Percentiles rank a stretch among this genome's conserved stretches.
These are phyloP conservation scores for Coemansia sp. DNA, from an alignment of 192 early-diverging fungal species.

Conservation along the genomic window DNA sequence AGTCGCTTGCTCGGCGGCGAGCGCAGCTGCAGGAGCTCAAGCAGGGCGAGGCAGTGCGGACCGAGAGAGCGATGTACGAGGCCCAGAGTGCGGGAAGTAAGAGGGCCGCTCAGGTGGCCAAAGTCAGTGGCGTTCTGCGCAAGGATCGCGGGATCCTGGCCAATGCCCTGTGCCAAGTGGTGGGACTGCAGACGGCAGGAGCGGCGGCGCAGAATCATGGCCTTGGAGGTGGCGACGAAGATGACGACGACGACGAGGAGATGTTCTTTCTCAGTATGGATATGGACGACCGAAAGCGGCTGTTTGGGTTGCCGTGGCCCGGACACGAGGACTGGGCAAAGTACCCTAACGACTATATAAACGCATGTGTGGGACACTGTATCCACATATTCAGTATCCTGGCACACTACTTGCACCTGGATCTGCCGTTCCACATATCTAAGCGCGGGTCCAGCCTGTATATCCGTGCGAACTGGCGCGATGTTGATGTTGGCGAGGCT, in stretches of 20 bases:
- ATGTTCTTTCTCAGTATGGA: conserved; percentile 19
- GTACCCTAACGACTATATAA: conserved; percentile 53
- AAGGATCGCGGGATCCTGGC: conserved; percentile 39
- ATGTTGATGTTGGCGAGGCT: conserved; percentile 39
- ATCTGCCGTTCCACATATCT: conserved; percentile 42
- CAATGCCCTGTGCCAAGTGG: conserved; percentile 41
- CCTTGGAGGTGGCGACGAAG: conserved; percentile 11
- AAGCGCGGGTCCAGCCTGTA: conserved; percentile 42
- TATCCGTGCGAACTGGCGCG: conserved; percentile 46
- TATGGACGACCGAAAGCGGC: conserved; percentile 27
- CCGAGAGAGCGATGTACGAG: conserved; percentile 9
- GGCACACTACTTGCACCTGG: conserved; percentile 41
- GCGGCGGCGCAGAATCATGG: conserved; percentile 4
- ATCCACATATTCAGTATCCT: conserved; percentile 50
- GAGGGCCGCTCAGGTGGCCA: conserved; percentile 10
- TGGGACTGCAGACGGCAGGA: conserved; percentile 40
- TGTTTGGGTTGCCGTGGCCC: conserved; percentile 57
- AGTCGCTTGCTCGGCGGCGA: conserved; percentile 1
- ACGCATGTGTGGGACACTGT: conserved; percentile 51
- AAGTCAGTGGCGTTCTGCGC: conserved; percentile 18
- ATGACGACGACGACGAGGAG: conserved; percentile 20
- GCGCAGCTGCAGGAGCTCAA: conserved; percentile 14
- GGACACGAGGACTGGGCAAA: conserved; percentile 48
- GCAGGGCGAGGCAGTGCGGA: not conserved
- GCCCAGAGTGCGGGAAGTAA: not conserved